Percentiles rank a stretch among this genome's conserved stretches.
Conservation (phyloP, 83 land plant genomes). For the Larix sibirica region DNA sequence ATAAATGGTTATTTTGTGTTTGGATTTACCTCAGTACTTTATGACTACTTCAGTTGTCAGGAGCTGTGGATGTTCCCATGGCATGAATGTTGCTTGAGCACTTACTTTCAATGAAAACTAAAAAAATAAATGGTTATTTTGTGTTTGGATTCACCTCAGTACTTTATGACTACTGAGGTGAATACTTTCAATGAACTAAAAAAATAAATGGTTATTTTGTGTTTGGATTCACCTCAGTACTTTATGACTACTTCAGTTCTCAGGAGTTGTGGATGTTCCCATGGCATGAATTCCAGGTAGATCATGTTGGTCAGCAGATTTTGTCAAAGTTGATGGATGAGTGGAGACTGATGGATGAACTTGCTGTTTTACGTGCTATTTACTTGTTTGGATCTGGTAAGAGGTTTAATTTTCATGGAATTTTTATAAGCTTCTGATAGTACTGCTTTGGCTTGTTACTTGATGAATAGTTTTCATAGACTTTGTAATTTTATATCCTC, state of each 20-base stretch:
- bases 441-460: neutral
- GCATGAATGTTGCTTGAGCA: neutral
- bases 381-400: conserved; percentile 95
- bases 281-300: conserved; percentile 57
- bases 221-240: neutral
- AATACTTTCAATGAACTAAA: no score
- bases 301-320: conserved; percentile 72
- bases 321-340: conserved; percentile 79
- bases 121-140: neutral
- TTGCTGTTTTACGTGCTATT: conserved; percentile 83
- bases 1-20: neutral
- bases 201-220: neutral
- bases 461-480: neutral
- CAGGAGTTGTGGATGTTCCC: neutral
- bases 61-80: neutral
- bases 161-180: neutral
- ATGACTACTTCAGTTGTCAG: neutral
- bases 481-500: neutral
- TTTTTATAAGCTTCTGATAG: neutral
- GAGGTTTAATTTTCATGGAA: neutral
- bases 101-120: no score
- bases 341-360: conserved; percentile 97
- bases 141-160: neutral
- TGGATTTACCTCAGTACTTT: neutral
- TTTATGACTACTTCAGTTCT: neutral